Base-by-base conservation (phyloP, 2,329 filamentous ascomycete species). In the Claviceps sp. region DNA sequence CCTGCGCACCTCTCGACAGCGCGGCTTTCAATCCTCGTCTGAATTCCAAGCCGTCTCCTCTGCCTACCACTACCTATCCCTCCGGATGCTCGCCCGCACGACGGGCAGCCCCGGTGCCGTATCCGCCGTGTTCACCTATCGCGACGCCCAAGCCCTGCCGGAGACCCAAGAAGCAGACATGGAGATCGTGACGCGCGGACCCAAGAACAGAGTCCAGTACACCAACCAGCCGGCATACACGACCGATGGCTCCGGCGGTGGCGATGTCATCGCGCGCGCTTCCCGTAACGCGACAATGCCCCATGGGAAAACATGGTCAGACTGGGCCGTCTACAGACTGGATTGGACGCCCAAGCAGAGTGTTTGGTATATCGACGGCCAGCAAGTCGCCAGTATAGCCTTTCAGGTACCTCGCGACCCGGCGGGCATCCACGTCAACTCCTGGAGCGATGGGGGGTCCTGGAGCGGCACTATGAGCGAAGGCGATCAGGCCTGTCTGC, bases 401-500 rank as follows among this genome's bases (percentile, higher is more conserved):
- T 78, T 79, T 58, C 76, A 79, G 53, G 73, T 76, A 14, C 80
- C 80, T 0, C 67, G 70, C 24, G 73, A 77, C 48, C 66, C 73
- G 4, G 73, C 73, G 39, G 70, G 71, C 50, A 62, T 83, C 48
- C 72, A 79, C 34, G 66, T 83, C 58, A 83, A 82, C 58, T 71
- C 77, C 47, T 83, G 80, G 79, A 76, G 76, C 52, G 74, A 82
- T 55, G 79, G 79, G 19, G 78, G 79, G 4, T 65, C 66, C 47
- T 83, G 78, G 79, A 74, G 73, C 45, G 79, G 78, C 11, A 74
- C 77, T 50, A 82, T 84, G 80, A 71, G 62, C 5, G 60, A 70
- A 5, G 67, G 69, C 3, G 68, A 65, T 11, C 68, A 70, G 45
- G 78, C 79, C 0, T 74, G 71, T 55, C 67, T 83, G 58, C 76